Base-by-base conservation (phyloP, 306 rosid species). In the Acmispon strigosus region DNA sequence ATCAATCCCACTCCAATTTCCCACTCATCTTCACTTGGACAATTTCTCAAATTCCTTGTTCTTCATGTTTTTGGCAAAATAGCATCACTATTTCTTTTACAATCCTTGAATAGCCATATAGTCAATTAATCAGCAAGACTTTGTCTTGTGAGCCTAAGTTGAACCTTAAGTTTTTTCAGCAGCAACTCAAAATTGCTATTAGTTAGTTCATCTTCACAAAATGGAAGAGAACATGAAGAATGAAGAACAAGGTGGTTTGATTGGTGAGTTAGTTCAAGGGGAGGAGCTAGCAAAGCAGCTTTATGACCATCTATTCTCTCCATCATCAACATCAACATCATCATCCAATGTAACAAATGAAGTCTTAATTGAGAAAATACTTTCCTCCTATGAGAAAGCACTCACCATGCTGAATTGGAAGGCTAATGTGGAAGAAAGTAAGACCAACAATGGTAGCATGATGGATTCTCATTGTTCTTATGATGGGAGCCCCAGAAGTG, bases 261-360 rank as follows among this genome's bases (percentile, higher is more conserved):
- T 78, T 49, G 66, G 56, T 52, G 96, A 92, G 73, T 70, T 92
- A 49, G 78, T 8, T 11, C 85, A 82, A 47, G 98, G 98, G 58
- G 72, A 81, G 81, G 84, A 88, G 76, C 82, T 84, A 8, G 81
- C 93, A 29, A 47, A 84, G 71, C 63, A 88, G 80, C 91, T 92
- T 1, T 34, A 10, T 56, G 59, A 50, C 15, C 83, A 82, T 66
- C 41, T 90, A 3, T 34, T 39, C 32, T 76, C 80, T 16, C 66
- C 88, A 39, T 56, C 94, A 8, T 58, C 96, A 4, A 13, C 78
- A 41, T 73, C 89, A 59, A 62, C 97, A 18, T 62, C 76, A 34
- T 62, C 88, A 13, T 77, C 90, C 2, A 65, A 62, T 63, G 85
- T 81, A 68, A 29, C 27, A 1, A 81, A 73, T 54, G 80, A 78